phyloP scores from a whole-genome alignment of 2,329 filamentous ascomycete species.

The Penicillium sp. region DNA sequence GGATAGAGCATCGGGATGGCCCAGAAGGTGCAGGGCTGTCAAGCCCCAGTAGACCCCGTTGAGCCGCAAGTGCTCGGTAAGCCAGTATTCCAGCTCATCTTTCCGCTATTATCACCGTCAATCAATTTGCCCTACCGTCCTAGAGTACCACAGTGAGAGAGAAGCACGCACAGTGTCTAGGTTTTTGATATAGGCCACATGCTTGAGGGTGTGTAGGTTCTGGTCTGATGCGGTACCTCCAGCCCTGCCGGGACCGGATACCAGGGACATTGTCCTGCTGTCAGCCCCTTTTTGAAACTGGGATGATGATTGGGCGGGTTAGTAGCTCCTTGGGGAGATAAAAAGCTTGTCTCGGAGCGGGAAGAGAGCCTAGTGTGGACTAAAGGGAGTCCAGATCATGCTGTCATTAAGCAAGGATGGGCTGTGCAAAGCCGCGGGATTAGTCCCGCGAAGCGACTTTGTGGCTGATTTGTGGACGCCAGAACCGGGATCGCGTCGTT shows the following conservation, averaged over 20 bases:
- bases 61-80: conserved; percentile 92
- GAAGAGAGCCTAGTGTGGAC: background rate
- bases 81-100: conserved; percentile 95
- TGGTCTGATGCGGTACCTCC: conserved; percentile 39
- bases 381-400: conserved; percentile 9
- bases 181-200: conserved; percentile 89
- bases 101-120: conserved; percentile 58
- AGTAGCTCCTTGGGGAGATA: conserved; percentile 8
- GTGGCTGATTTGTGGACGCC: conserved; percentile 2
- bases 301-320: conserved; percentile 15
- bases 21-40: conserved; percentile 78
- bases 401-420: conserved; percentile 16
- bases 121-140: conserved; percentile 18
- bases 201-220: conserved; percentile 57
- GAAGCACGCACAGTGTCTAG: conserved; percentile 68
- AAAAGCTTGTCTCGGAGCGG: conserved; percentile 1
- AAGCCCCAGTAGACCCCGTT: conserved; percentile 97
- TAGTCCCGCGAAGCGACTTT: conserved; percentile 7
- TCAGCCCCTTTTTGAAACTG: background rate
- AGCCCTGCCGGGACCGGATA: conserved; percentile 57
- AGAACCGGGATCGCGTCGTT: conserved; percentile 4
- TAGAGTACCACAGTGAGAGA: conserved; percentile 17
- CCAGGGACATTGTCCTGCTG: conserved; percentile 51
- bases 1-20: conserved; percentile 74
- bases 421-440: conserved; percentile 14